These are phyloP conservation scores for Silene conica DNA, from an alignment of 148 eudicot species.

Conservation along the genomic window DNA sequence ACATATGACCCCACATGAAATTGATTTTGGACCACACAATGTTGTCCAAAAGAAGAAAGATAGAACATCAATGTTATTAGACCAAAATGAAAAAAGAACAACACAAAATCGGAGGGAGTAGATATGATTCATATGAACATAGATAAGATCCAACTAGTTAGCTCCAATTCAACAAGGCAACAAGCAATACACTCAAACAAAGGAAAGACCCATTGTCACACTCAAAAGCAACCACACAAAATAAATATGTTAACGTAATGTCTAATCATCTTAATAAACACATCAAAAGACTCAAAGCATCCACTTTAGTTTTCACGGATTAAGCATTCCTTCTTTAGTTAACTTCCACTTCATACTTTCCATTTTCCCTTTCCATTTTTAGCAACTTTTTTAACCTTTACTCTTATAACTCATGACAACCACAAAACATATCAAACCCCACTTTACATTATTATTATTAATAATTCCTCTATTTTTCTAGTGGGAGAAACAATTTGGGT, in stretches of 20 bases:
- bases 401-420: neutral
- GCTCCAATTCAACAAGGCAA: too few species aligned
- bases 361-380: constrained; percentile 6
- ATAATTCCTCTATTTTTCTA: neutral
- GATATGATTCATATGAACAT: too few species aligned
- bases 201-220: neutral
- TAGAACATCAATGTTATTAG: too few species aligned
- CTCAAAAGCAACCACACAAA: constrained; percentile 10
- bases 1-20: too few species aligned
- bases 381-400: neutral
- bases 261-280: constrained; percentile 6
- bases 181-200: neutral
- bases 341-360: constrained; percentile 13
- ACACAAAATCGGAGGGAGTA: too few species aligned
- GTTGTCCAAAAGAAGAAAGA: too few species aligned
- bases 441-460: neutral
- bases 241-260: constrained; percentile 8
- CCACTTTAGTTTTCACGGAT: neutral
- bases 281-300: constrained; percentile 2
- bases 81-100: too few species aligned
- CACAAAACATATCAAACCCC: neutral
- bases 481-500: neutral
- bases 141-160: too few species aligned
- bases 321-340: constrained; percentile 14
- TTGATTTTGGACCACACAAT: too few species aligned